phyloP scores from a whole-genome alignment of 1,284 basidiomycete species.

The Trichosporon sp. region DNA sequence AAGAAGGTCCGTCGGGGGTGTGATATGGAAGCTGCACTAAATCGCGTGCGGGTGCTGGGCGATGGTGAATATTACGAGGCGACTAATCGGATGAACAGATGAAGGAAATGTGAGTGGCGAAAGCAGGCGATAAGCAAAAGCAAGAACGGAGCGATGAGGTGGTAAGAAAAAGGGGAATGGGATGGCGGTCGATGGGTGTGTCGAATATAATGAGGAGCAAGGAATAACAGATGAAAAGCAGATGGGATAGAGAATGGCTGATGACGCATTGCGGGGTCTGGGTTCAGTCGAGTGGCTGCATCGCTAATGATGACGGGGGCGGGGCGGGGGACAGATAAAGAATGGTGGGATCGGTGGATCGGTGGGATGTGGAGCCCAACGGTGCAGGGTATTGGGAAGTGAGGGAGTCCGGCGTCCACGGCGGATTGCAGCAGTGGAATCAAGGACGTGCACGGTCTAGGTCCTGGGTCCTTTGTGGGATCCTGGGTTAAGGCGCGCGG shows the following conservation, averaged over 20 bases:
- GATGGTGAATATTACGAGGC: neutral
- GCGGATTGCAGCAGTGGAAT: neutral
- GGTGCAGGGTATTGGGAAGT: neutral
- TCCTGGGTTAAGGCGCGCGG: neutral
- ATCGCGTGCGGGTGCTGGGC: neutral
- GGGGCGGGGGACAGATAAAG: constrained; percentile 14
- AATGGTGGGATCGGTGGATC: neutral
- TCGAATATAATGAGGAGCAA: neutral
- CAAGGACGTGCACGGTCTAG: constrained; percentile 14
- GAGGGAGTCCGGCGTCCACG: neutral
- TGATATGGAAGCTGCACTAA: neutral
- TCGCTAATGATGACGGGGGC: constrained; percentile 10
- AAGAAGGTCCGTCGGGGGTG: neutral
- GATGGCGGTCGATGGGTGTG: neutral
- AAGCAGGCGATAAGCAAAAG: neutral
- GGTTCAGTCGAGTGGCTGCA: neutral
- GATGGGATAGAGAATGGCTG: constrained; percentile 5
- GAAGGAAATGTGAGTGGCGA: constrained; percentile 9
- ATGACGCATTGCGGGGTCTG: constrained; percentile 9
- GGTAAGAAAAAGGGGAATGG: constrained; percentile 5
- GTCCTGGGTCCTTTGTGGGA: neutral
- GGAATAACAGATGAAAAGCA: constrained; percentile 13
- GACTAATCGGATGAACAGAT: neutral
- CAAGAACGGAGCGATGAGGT: neutral
- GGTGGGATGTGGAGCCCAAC: constrained; percentile 17